Evolutionary conservation across 2,329 filamentous ascomycete species (phyloP).

Genomic region (Pyricularia sp.): DNA sequence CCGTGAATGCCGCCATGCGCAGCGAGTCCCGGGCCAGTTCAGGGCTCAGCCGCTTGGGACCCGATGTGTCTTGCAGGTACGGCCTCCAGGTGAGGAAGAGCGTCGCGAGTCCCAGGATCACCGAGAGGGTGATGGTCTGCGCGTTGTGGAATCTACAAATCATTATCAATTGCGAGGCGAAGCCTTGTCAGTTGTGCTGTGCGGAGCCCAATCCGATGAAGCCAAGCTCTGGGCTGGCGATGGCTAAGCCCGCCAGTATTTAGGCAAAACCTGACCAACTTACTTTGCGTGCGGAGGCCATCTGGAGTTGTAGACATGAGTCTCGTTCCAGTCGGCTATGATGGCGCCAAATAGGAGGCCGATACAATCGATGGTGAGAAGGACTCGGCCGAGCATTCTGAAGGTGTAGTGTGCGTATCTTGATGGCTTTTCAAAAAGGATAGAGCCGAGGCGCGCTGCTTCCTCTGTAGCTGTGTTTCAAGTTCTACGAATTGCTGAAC

Average conservation of each 20-base stretch:
- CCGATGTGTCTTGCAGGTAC: conserved; percentile 7
- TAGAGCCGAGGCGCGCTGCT: not conserved
- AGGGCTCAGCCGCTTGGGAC: conserved; percentile 9
- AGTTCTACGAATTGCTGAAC: not conserved
- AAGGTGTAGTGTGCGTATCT: not conserved
- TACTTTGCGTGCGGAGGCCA: conserved; percentile 37
- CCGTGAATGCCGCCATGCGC: conserved; percentile 23
- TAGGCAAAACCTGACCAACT: conserved; percentile 7
- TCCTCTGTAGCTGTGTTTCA: not conserved
- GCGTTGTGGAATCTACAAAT: conserved; percentile 27
- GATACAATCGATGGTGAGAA: conserved; percentile 29
- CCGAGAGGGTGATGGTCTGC: conserved; percentile 30
- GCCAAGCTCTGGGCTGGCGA: not conserved
- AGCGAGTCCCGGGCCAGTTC: conserved; percentile 21
- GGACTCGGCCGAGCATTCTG: conserved; percentile 24
- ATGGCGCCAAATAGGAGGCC: conserved; percentile 26
- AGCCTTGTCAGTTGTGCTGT: not conserved
- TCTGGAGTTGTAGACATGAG: conserved; percentile 32
- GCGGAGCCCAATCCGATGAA: not conserved
- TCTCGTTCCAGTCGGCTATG: conserved; percentile 28
- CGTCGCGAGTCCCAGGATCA: conserved; percentile 26
- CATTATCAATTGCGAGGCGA: not conserved
- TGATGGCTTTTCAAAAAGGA: not conserved
- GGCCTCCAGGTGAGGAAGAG: conserved; percentile 29
- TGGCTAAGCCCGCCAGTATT: not conserved